Percentiles rank a stretch among this genome's conserved stretches.
phyloP scores from a whole-genome alignment of 192 early-diverging fungal genomes.

The Podila verticillata region DNA sequence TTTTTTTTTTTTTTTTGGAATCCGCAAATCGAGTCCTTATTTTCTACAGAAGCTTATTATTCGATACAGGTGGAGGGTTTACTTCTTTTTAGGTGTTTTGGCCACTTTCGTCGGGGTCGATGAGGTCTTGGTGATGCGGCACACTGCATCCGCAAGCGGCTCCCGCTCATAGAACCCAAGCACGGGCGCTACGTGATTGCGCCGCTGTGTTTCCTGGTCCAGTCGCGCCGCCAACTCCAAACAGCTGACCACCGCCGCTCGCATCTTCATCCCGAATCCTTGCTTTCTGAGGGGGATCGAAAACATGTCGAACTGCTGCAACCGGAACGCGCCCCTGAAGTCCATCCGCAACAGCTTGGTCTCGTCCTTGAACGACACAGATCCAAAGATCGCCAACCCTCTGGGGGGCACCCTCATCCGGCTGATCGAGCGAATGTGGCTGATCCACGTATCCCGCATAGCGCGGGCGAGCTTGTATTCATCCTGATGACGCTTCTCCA shows the following conservation, averaged over 20 bases:
- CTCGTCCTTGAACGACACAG: slow-evolving; percentile 13
- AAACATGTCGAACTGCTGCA: slow-evolving; percentile 11
- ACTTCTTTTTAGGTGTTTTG: too few species aligned
- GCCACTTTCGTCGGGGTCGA: too few species aligned
- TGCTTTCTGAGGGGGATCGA: slow-evolving; percentile 12
- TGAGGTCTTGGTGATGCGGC: too few species aligned
- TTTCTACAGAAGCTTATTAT: too few species aligned
- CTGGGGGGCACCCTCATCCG: neutral
- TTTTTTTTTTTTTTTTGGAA: too few species aligned
- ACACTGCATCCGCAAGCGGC: too few species aligned
- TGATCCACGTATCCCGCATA: slow-evolving; percentile 14
- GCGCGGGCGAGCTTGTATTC: slow-evolving; percentile 20
- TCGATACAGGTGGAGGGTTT: too few species aligned
- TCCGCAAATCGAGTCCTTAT: too few species aligned
- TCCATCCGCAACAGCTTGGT: slow-evolving; percentile 18
- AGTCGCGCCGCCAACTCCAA: slow-evolving; percentile 13
- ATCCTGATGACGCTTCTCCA: slow-evolving; percentile 1
- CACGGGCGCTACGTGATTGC: too few species aligned
- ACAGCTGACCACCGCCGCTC: slow-evolving; percentile 4
- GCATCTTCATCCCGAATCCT: slow-evolving; percentile 6
- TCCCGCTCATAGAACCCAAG: too few species aligned
- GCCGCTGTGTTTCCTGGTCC: neutral
- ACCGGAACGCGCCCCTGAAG: slow-evolving; percentile 8
- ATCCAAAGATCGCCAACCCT: slow-evolving; percentile 11
- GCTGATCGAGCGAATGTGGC: slow-evolving; percentile 11